Percentiles rank a stretch among this genome's conserved stretches.
Evolutionary conservation across 2,329 filamentous ascomycete species (phyloP).

Genomic region (Diplocarpon mali): DNA sequence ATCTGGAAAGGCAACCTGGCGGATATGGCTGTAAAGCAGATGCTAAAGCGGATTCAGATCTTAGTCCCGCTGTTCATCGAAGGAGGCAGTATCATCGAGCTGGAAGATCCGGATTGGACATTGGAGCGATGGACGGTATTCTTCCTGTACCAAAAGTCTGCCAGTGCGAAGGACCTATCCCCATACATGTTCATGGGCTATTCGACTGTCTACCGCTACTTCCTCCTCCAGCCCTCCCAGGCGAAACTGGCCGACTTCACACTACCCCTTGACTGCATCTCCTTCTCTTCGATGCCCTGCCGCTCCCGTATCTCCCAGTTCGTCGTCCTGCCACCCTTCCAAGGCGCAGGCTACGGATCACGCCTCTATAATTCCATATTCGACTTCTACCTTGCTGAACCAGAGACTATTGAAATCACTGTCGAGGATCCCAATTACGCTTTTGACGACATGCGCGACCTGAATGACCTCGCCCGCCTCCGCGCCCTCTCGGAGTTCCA

Average conservation of each 20-base stretch:
- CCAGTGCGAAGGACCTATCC: conserved; percentile 32
- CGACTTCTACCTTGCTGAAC: conserved; percentile 51
- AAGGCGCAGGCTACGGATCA: conserved; percentile 59
- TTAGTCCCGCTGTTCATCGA: conserved; percentile 84
- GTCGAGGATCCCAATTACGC: conserved; percentile 88
- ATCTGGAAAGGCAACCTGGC: conserved; percentile 72
- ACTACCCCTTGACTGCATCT: conserved; percentile 23
- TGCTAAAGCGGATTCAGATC: conserved; percentile 74
- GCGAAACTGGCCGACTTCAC: conserved; percentile 31
- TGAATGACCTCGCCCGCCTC: conserved; percentile 59
- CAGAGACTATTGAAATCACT: conserved; percentile 70
- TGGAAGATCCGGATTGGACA: conserved; percentile 62
- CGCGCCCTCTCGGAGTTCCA: conserved; percentile 47
- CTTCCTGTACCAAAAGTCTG: conserved; percentile 63
- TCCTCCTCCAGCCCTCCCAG: conserved; percentile 42
- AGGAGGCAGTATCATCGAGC: conserved; percentile 65
- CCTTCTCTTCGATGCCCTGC: conserved; percentile 53
- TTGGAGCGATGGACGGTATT: conserved; percentile 85
- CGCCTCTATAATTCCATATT: conserved; percentile 72
- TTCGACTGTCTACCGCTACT: conserved; percentile 82
- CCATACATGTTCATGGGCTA: conserved; percentile 83
- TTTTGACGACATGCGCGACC: conserved; percentile 70
- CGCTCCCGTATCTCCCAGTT: conserved; percentile 88
- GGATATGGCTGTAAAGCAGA: conserved; percentile 55
- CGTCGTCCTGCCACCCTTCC: conserved; percentile 78